phyloP scores from a whole-genome alignment of 1,284 basidiomycete genomes.

The Erythrobasidium hasegawianum region DNA sequence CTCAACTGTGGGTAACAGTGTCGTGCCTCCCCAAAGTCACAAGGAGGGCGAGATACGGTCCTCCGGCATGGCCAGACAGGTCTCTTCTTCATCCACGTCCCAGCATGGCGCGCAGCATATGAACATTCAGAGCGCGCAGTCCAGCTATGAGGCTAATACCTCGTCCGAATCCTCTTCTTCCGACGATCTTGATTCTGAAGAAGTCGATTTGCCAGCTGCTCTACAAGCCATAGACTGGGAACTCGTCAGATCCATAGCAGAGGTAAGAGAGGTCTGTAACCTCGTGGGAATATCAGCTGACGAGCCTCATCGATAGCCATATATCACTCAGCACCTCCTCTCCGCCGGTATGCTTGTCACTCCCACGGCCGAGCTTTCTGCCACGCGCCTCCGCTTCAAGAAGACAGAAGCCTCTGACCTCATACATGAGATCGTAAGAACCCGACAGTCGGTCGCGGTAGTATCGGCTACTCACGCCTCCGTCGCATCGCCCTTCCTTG shows the following conservation, averaged over 20 bases:
- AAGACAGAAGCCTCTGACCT: conserved; percentile 30
- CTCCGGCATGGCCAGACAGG: not conserved
- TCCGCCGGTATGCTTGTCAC: not conserved
- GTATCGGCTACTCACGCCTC: too few relatives aligned
- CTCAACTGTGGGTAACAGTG: not conserved
- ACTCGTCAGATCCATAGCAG: not conserved
- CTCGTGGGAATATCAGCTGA: not conserved
- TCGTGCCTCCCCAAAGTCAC: not conserved
- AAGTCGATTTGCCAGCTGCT: not conserved
- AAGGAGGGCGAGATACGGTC: not conserved
- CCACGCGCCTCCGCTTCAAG: conserved; percentile 27
- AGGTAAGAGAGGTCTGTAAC: conserved; percentile 20
- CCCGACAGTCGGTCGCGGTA: not conserved
- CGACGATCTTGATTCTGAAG: conserved; percentile 4
- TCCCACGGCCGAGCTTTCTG: conserved; percentile 11
- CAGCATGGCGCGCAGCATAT: not conserved
- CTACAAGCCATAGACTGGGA: conserved; percentile 16
- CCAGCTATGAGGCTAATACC: not conserved
- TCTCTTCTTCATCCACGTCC: not conserved
- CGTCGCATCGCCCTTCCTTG: not conserved
- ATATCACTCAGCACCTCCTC: conserved; percentile 19
- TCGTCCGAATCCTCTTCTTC: not conserved
- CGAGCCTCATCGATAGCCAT: conserved; percentile 6
- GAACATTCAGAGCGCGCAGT: not conserved
- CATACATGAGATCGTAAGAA: conserved; percentile 27